A percentile compares a stretch with the other conserved stretches of the same genome.
Evolutionary conservation across 1,139 yeast genomes (phyloP).

Genomic region (Entelexis paramagnoliae): DNA sequence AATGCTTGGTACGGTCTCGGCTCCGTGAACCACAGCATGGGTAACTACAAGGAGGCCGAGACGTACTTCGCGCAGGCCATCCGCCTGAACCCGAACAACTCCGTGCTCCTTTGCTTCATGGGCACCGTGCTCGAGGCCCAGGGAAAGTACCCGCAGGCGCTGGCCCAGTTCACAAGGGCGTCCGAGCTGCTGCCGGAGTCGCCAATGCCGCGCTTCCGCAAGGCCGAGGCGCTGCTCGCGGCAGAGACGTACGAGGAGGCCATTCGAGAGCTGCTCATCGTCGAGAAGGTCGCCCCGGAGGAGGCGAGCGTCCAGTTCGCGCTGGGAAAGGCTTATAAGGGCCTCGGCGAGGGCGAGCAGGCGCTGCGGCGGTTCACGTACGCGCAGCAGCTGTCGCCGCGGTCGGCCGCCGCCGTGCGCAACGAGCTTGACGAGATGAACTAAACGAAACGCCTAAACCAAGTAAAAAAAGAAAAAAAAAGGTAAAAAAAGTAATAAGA

Average conservation of each 20-base stretch:
- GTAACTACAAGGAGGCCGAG: constrained; percentile 75
- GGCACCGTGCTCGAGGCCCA: constrained; percentile 87
- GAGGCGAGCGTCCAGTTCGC: constrained; percentile 90
- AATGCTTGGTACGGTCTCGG: constrained; percentile 96
- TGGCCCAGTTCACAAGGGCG: constrained; percentile 76
- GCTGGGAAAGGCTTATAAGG: constrained; percentile 76
- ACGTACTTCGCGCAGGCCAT: constrained; percentile 81
- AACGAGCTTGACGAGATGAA: constrained; percentile 58
- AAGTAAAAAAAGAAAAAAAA: background rate
- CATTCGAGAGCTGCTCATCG: constrained; percentile 57
- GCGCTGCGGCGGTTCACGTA: constrained; percentile 83
- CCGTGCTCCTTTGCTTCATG: constrained; percentile 80
- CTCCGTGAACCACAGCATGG: constrained; percentile 81
- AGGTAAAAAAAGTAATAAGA: background rate
- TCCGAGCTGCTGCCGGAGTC: constrained; percentile 74
- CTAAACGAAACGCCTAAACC: background rate
- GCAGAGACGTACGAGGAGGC: constrained; percentile 67
- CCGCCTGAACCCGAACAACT: constrained; percentile 80
- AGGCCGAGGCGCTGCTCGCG: constrained; percentile 69
- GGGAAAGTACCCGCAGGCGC: constrained; percentile 59
- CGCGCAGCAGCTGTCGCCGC: constrained; percentile 87
- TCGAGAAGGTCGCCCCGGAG: constrained; percentile 74
- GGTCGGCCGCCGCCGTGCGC: constrained; percentile 76
- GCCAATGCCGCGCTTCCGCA: constrained; percentile 79
- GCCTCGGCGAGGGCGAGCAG: constrained; percentile 58